Conservation (phyloP, 1,139 yeast genomes). For the Blastobotrys persicus region DNA sequence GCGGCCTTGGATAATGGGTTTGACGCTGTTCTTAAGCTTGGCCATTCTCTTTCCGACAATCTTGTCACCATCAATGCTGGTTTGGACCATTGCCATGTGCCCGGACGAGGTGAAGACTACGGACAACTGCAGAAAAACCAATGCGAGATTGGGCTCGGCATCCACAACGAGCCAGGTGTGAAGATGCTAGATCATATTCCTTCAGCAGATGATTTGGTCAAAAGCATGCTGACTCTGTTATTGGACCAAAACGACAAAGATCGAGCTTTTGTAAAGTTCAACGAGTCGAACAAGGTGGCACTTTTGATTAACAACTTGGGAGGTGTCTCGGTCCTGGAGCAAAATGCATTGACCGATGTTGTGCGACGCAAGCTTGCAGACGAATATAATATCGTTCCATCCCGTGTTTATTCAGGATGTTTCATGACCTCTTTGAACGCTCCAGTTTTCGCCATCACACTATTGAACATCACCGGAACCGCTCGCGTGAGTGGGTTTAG, state of each 20-base stretch:
- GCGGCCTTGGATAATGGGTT: slow-evolving; percentile 42
- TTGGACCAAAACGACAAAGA: slow-evolving; percentile 41
- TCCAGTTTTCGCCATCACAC: slow-evolving; percentile 50
- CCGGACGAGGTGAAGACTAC: slow-evolving; percentile 45
- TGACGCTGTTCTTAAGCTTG: slow-evolving; percentile 41
- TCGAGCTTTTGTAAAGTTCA: slow-evolving; percentile 46
- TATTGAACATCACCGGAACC: slow-evolving; percentile 46
- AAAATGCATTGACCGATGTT: slow-evolving; percentile 39
- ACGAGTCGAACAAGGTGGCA: slow-evolving; percentile 42
- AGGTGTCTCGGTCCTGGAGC: slow-evolving; percentile 50
- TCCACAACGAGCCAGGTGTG: slow-evolving; percentile 56
- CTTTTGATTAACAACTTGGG: slow-evolving; percentile 52
- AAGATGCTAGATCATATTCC: slow-evolving; percentile 39
- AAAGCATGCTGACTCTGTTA: slow-evolving; percentile 40
- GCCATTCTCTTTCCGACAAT: slow-evolving; percentile 39
- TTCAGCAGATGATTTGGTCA: slow-evolving; percentile 42
- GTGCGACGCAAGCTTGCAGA: slow-evolving; percentile 40
- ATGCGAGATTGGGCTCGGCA: slow-evolving; percentile 51
- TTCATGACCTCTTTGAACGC: slow-evolving; percentile 54
- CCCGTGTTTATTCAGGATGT: slow-evolving; percentile 46
- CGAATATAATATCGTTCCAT: slow-evolving; percentile 41
- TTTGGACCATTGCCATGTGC: slow-evolving; percentile 52
- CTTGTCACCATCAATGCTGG: slow-evolving; percentile 50
- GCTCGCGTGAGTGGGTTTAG: slow-evolving; percentile 28
- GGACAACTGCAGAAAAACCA: slow-evolving; percentile 22